These are phyloP conservation scores for Erythrobasidium yunnanense DNA, from an alignment of 768 basidiomycete genomes.

Conservation along the genomic window DNA sequence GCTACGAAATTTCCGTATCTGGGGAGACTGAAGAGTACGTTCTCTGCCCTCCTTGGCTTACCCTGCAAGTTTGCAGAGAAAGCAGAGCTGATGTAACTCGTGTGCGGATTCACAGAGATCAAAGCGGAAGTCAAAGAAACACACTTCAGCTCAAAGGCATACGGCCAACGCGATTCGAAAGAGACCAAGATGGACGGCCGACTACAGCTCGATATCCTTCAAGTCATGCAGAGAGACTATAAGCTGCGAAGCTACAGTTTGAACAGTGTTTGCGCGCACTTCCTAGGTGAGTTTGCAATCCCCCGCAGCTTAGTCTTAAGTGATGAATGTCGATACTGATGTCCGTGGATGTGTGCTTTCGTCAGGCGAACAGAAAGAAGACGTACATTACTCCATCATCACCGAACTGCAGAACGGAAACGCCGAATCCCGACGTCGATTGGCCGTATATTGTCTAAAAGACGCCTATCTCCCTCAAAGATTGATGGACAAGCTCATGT, in stretches of 20 bases:
- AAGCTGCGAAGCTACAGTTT: constrained; percentile 93
- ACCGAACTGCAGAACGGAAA: constrained; percentile 96
- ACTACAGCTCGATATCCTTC: constrained; percentile 85
- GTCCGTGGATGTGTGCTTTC: no score
- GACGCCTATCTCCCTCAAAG: constrained; percentile 97
- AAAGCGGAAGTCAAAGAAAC: constrained; percentile 78
- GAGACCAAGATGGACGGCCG: constrained; percentile 82
- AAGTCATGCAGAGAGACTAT: constrained; percentile 97
- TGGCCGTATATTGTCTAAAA: constrained; percentile 98
- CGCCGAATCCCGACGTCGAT: constrained; percentile 74
- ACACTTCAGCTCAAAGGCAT: constrained; percentile 96
- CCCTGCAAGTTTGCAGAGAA: background rate
- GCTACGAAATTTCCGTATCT: constrained; percentile 58
- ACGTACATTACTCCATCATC: constrained; percentile 96
- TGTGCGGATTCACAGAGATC: constrained; percentile 47
- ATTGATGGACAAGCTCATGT: constrained; percentile 94
- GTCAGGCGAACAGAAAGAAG: constrained; percentile 85
- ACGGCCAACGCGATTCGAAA: constrained; percentile 92
- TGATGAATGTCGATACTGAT: background rate
- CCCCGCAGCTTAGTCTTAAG: background rate
- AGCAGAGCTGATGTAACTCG: background rate
- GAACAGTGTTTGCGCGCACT: constrained; percentile 94
- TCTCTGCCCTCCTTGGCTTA: background rate
- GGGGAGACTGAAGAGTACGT: constrained; percentile 63
- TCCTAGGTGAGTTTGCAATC: constrained; percentile 50